Conservation (phyloP, 2,329 filamentous ascomycete species). For the Fusarium equiseti region DNA sequence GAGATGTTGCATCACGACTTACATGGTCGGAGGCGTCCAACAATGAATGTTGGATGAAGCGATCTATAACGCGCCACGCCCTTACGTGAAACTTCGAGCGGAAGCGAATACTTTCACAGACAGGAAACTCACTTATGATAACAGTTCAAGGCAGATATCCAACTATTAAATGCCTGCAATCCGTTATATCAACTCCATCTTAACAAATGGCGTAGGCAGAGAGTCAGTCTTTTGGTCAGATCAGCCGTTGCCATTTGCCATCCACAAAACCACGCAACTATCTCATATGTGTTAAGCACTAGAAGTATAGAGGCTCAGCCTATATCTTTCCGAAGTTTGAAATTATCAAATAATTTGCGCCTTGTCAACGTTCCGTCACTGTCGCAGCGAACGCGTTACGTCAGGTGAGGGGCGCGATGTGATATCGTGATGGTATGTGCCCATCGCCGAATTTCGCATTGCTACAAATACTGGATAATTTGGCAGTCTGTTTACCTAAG, state of each 20-base stretch:
- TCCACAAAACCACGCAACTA: neutral
- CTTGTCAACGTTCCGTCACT: neutral
- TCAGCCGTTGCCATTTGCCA: neutral
- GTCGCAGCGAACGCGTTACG: conserved; percentile 26
- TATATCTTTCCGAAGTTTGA: neutral
- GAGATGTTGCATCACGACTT: conserved; percentile 43
- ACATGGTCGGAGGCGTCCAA: conserved; percentile 46
- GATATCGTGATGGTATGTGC: conserved; percentile 14
- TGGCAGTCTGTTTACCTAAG: neutral
- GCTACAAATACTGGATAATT: neutral
- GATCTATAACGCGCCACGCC: neutral
- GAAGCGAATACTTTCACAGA: neutral
- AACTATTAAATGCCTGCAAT: neutral
- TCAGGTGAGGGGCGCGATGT: conserved; percentile 39
- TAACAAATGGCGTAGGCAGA: neutral
- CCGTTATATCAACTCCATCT: neutral
- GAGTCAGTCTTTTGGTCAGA: neutral
- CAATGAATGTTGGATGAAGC: conserved; percentile 13
- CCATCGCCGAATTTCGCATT: neutral
- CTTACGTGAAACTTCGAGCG: neutral
- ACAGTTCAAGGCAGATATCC: neutral
- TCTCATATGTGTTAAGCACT: neutral
- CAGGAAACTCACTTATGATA: neutral
- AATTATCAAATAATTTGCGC: neutral
- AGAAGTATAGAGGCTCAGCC: neutral